Evolutionary conservation across 495 filamentous ascomycete species (phyloP), one percentile per base, ranked within the genome.

Genomic region (Penicillium malachiteum): DNA sequence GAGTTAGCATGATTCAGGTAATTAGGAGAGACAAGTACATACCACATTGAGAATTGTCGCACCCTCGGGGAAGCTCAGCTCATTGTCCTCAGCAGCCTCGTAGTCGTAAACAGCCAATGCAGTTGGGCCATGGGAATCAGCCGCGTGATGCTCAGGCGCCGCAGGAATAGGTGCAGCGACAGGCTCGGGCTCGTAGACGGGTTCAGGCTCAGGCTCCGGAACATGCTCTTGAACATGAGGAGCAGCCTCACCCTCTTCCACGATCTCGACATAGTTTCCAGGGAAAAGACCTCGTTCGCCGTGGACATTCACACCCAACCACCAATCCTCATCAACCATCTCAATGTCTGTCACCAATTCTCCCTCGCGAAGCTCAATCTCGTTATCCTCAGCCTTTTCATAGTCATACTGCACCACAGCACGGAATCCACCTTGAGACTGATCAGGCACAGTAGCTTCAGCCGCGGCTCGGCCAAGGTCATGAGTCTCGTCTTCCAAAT

Each of bases 301-400:
- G 47, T 71, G 76, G 6, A 74, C 64, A 68, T 97, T 97, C 52
- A 85, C 85, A 10, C 94, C 94, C 81, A 94, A 86, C 94, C 94
- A 99, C 94, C 94, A 99, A 67, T 97, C 93, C 44, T 81, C 74
- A 58, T 98, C 95, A 2, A 98, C 91, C 91, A 96, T 95, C 43
- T 99, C 91, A 64, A 99, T 96, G 57, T 96, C 85, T n/a, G 86
- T 92, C 35, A 99, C 87, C 60, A 86, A 84, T 52, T 96, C 91
- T 14, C 92, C 91, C 71, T 99, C 94, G n/a, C 78, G 78, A 4
- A 99, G 78, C 53, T 96, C 90, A 41, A 97, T 77, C 69, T 99
- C 94, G 66, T 99, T 99, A 52, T 96, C 91, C 71, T 99, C 94
- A 3, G 90, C 91, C 49, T 92, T 96, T 56, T 96, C 92, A 60